phyloP scores from a whole-genome alignment of 1,284 basidiomycete species.

The Trametes pubescens region DNA sequence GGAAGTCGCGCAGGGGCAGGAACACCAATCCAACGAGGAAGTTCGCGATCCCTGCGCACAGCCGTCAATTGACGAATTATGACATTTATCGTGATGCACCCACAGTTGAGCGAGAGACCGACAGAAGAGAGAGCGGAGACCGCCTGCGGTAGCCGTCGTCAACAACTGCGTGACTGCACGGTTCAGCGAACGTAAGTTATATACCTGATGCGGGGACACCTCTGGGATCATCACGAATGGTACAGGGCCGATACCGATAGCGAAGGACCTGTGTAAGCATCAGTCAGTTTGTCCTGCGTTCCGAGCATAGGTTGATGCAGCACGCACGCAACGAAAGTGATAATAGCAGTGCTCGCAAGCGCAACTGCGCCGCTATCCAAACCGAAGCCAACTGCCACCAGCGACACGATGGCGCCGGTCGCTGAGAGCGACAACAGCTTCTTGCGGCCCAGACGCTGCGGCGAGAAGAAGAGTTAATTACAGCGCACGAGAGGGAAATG shows the following conservation, averaged over 20 bases:
- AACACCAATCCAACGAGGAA: slow-evolving; percentile 86
- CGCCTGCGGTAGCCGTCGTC: slow-evolving; percentile 55
- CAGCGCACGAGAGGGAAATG: not conserved
- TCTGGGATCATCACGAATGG: slow-evolving; percentile 96
- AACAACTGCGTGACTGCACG: not conserved
- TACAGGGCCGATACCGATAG: slow-evolving; percentile 89
- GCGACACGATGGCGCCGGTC: slow-evolving; percentile 70
- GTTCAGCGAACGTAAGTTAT: slow-evolving; percentile 5
- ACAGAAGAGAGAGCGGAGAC: slow-evolving; percentile 87
- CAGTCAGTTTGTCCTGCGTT: not conserved
- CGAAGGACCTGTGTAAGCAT: slow-evolving; percentile 72
- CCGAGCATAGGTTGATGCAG: not conserved
- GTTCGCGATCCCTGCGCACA: slow-evolving; percentile 75
- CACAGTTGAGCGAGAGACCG: slow-evolving; percentile 86
- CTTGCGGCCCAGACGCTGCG: slow-evolving; percentile 71
- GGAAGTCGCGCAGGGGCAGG: slow-evolving; percentile 79
- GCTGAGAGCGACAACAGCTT: slow-evolving; percentile 65
- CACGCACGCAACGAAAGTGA: slow-evolving; percentile 83
- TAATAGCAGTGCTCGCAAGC: slow-evolving; percentile 79
- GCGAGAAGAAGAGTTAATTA: not conserved
- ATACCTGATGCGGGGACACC: slow-evolving; percentile 80
- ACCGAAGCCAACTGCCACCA: slow-evolving; percentile 75
- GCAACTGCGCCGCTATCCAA: slow-evolving; percentile 67
- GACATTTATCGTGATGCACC: slow-evolving; percentile 30
- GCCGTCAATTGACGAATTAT: not conserved